Evolutionary conservation across 1,284 basidiomycete genomes (phyloP).

Genomic region (Vanrija sp.): DNA sequence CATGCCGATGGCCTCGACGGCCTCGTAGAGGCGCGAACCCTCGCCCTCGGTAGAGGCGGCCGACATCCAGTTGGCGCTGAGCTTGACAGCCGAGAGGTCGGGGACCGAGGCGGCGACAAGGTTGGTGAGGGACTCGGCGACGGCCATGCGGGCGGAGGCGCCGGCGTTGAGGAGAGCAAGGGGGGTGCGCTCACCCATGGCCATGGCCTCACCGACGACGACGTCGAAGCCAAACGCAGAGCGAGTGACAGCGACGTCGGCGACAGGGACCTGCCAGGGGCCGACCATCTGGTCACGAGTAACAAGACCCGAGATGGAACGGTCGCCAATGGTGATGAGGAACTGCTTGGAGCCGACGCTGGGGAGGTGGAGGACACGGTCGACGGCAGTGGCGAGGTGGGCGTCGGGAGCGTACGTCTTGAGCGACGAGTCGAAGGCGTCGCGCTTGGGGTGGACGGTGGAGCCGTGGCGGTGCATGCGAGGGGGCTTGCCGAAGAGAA

Average conservation of each 20-base stretch:
- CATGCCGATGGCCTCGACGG: slow-evolving; percentile 87
- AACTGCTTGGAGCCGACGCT: slow-evolving; percentile 94
- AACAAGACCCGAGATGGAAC: slow-evolving; percentile 89
- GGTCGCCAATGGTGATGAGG: slow-evolving; percentile 97
- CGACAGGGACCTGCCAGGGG: slow-evolving; percentile 96
- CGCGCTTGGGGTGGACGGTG: slow-evolving; percentile 55
- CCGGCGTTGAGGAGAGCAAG: slow-evolving; percentile 80
- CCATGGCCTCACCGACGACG: slow-evolving; percentile 88
- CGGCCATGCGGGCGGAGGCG: slow-evolving; percentile 91
- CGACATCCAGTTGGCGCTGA: slow-evolving; percentile 99
- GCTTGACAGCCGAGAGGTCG: slow-evolving; percentile 72
- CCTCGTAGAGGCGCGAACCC: slow-evolving; percentile 84
- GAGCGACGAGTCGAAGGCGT: slow-evolving; percentile 70
- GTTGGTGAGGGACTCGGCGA: slow-evolving; percentile 92
- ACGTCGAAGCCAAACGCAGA: slow-evolving; percentile 89
- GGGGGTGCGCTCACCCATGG: slow-evolving; percentile 94
- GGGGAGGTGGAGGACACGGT: slow-evolving; percentile 83
- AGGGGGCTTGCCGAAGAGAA: slow-evolving; percentile 93
- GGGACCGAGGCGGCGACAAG: slow-evolving; percentile 76
- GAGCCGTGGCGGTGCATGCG: slow-evolving; percentile 76
- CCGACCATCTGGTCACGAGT: slow-evolving; percentile 98
- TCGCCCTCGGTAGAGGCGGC: slow-evolving; percentile 87
- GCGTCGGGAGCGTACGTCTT: slow-evolving; percentile 58
- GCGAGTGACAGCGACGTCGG: slow-evolving; percentile 94
- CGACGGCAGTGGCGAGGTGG: slow-evolving; percentile 59